These are phyloP conservation scores for Hyparrhenia diplandra DNA, from an alignment of 176 grass and related monocot genomes.

Conservation along the genomic window DNA sequence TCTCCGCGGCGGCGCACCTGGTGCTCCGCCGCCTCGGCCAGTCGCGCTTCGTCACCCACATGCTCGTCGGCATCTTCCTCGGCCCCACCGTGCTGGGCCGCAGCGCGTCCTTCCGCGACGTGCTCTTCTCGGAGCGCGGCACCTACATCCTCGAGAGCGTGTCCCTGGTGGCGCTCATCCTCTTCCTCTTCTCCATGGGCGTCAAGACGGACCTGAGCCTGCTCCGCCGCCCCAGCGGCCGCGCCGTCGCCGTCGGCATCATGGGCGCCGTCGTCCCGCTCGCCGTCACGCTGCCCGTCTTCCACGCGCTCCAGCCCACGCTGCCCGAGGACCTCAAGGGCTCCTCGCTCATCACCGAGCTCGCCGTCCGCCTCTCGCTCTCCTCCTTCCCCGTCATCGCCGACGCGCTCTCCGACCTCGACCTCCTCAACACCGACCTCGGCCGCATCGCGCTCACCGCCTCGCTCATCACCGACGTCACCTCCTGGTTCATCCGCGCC, in stretches of 20 bases:
- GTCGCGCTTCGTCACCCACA: slow-evolving; percentile 53
- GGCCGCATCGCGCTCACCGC: slow-evolving; percentile 68
- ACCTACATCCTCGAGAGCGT: slow-evolving; percentile 56
- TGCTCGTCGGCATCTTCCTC: slow-evolving; percentile 68
- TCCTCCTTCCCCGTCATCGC: slow-evolving; percentile 70
- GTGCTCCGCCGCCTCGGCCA: slow-evolving; percentile 52
- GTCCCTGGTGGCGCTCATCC: slow-evolving; percentile 55
- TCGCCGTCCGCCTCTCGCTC: slow-evolving; percentile 54
- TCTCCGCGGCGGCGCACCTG: slow-evolving; percentile 33
- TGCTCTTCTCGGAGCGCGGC: slow-evolving; percentile 56
- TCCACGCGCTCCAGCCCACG: slow-evolving; percentile 16
- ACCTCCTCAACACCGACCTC: slow-evolving; percentile 86
- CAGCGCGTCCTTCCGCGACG: slow-evolving; percentile 16
- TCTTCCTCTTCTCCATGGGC: slow-evolving; percentile 74
- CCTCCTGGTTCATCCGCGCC: slow-evolving; percentile 46
- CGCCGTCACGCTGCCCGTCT: slow-evolving; percentile 25
- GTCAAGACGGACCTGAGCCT: slow-evolving; percentile 68
- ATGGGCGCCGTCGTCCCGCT: slow-evolving; percentile 53
- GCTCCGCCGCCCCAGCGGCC: slow-evolving; percentile 39
- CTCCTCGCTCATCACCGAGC: slow-evolving; percentile 34
- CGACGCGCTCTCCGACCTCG: slow-evolving; percentile 60
- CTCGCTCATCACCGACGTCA: slow-evolving; percentile 67
- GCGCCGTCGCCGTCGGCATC: slow-evolving; percentile 40
- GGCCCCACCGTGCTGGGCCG: slow-evolving; percentile 50
- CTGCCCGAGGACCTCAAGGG: slow-evolving; percentile 44